Base-by-base conservation (phyloP, 164 flowering plant genomes). In the Taxillus chinensis region DNA sequence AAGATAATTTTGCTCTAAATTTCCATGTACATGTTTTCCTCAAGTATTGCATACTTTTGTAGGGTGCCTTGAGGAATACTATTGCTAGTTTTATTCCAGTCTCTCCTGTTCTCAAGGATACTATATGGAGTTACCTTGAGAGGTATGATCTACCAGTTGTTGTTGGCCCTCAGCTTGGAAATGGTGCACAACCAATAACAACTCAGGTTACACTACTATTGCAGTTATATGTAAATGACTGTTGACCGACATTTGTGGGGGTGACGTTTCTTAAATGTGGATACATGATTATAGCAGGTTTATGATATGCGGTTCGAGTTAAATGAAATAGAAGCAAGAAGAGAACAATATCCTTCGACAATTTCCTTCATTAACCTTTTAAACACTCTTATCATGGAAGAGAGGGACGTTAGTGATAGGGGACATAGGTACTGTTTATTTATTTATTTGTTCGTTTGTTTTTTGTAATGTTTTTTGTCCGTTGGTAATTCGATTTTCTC, bases 261-360 rank as follows among this genome's bases (percentile, higher is more conserved):
- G 41, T 17, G 42, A 11, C 54, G 5, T 64, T 62, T 14, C 59
- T 45, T 8, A 63, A 13, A 14, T 62, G 46, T 40, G 7, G 38
- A 17, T 55, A n/a, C 71, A 61, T 68, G 56, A 27, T 58, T 67
- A 50, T 68, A 61, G 59, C 85, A 95, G 99, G 90, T 95, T 52
- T 95, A 95, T 79, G 99, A 95, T 64, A 95, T 95, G 99, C 80
- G 85, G 52, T 95, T 79, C 77, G 99, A 95, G 78, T 75, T 95
- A 61, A 91, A 95, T 78, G 99, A 95, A 73, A 82, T 95, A 58
- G 97, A 95, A 77, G 87, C 96, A 59, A 87, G 97, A 73, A 81
- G 82, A 63, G 99, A 95, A 75, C 79, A 69, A 59, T 95, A 91
- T 64, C 99, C 99, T 38, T 95, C 99, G 11, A 95, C 97, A 15